phyloP scores from a whole-genome alignment of 495 filamentous ascomycete genomes.

The Cryomyces minteri region DNA sequence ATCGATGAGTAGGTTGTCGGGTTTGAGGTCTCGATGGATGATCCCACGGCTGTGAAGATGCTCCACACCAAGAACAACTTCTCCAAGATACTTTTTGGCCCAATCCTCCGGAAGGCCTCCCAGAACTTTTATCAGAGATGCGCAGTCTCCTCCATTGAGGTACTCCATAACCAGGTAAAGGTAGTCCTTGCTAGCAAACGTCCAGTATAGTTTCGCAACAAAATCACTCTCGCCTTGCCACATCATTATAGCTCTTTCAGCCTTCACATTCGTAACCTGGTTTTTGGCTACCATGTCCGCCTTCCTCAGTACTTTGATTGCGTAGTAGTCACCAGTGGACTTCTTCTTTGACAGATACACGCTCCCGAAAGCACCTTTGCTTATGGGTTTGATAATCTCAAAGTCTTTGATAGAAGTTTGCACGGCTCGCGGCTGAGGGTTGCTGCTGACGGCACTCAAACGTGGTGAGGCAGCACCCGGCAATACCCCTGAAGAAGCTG shows the following conservation, averaged over 20 bases:
- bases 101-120: constrained; percentile 87
- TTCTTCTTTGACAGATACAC: constrained; percentile 98
- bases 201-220: constrained; percentile 98
- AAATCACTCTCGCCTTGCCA: constrained; percentile 99
- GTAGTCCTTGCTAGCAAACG: constrained; percentile 97
- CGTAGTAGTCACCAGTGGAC: constrained; percentile 92
- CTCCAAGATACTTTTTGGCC: constrained; percentile 90
- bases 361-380: constrained; percentile 95
- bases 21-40: constrained; percentile 91
- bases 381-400: constrained; percentile 98
- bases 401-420: constrained; percentile 97
- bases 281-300: constrained; percentile 99
- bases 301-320: constrained; percentile 96
- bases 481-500: constrained; percentile 47
- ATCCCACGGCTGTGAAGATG: constrained; percentile 89
- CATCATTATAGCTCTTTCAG: constrained; percentile 99
- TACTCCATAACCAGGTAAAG: constrained; percentile 99
- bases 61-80: constrained; percentile 88
- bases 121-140: constrained; percentile 85
- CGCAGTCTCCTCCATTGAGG: constrained; percentile 92
- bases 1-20: constrained; percentile 93
- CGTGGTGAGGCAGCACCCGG: constrained; percentile 64
- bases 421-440: constrained; percentile 57
- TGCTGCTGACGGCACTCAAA: constrained; percentile 46
- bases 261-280: constrained; percentile 97